phyloP scores from a whole-genome alignment of 441 rosid genomes.

The Pelargonium citronellum region DNA sequence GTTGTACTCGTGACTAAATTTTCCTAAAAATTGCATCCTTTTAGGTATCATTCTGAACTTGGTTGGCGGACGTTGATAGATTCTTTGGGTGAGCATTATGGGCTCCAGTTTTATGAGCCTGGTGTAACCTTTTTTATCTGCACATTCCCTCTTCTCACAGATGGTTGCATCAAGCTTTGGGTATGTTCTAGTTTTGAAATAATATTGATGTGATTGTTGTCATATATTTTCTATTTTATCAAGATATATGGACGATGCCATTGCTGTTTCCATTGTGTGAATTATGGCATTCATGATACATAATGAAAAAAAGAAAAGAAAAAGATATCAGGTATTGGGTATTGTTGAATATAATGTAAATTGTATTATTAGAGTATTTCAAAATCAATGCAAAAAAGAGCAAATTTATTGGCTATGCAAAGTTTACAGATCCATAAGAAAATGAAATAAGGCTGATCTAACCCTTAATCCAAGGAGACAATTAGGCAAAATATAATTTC shows the following conservation, averaged over 20 bases:
- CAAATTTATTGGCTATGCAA: no score
- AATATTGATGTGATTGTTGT: slow-evolving; percentile 11
- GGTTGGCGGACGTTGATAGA: slow-evolving; percentile 84
- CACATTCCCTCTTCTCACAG: slow-evolving; percentile 64
- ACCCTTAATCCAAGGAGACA: no score
- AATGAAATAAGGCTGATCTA: no score
- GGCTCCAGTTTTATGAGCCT: slow-evolving; percentile 61
- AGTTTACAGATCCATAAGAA: no score
- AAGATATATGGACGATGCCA: background rate
- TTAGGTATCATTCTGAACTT: slow-evolving; percentile 87
- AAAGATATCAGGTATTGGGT: background rate
- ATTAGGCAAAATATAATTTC: no score
- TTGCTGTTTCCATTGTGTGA: background rate
- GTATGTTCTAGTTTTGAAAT: slow-evolving; percentile 39
- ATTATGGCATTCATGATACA: background rate
- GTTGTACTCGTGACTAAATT: background rate
- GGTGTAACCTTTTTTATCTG: slow-evolving; percentile 59
- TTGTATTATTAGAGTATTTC: no score
- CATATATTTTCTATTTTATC: slow-evolving; percentile 1
- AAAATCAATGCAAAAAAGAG: no score
- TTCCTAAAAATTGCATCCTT: slow-evolving; percentile 5
- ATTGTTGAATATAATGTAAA: background rate
- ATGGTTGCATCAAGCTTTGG: slow-evolving; percentile 84
- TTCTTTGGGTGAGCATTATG: slow-evolving; percentile 73
- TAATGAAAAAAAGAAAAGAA: background rate